Evolutionary conservation across 495 filamentous ascomycete species (phyloP), one percentile per base, ranked within the genome.

Genomic region (Hypoxylon lienhwacheense): DNA sequence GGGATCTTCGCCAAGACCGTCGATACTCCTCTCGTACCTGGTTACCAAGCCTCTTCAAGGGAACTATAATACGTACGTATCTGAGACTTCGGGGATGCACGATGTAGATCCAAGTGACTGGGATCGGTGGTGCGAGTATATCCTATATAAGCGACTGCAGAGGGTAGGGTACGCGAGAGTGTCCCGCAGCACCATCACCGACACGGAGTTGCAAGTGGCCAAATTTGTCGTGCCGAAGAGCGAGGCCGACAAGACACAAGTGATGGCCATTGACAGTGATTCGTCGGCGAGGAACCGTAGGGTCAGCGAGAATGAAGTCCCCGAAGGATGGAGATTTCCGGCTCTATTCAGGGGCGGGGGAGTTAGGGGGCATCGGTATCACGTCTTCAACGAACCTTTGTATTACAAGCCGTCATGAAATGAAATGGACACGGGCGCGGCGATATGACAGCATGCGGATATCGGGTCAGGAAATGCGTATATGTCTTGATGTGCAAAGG

Each of bases 41-140:
- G 91, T 97, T 36, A 95, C 89, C 7, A 88, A 85, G 67, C 95
- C 95, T 0, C 78, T 85, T 26, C 75, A 96, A 73, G 95, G 95
- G 16, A 97, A 97, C 66, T 99, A 99, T 76, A 95, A 97, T 69
- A 96, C 84, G 1, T 97, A 96, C 64, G 95, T 99, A 20, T 87
- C 89, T 35, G 83, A 92, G 16, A 66, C 75, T 36, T 92, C 87
- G 49, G 87, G 89, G 15, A 99, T 99, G 95, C 84, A 87, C 59
- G 95, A 99, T 64, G 93, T 99, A 43, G 95, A 99, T 61, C 81
- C 84, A 6, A 86, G 77, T 10, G 95, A 99, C 65, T 96, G 90
- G 90, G 93, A 98, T 71, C 75, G 95, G 48, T 99, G 95, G 95
- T 99, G 95, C 73, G 93, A 99, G 76, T 99, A 99, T 65, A 93